phyloP scores from a whole-genome alignment of 805 yeast species.

The Myxozyma mucilagina region DNA sequence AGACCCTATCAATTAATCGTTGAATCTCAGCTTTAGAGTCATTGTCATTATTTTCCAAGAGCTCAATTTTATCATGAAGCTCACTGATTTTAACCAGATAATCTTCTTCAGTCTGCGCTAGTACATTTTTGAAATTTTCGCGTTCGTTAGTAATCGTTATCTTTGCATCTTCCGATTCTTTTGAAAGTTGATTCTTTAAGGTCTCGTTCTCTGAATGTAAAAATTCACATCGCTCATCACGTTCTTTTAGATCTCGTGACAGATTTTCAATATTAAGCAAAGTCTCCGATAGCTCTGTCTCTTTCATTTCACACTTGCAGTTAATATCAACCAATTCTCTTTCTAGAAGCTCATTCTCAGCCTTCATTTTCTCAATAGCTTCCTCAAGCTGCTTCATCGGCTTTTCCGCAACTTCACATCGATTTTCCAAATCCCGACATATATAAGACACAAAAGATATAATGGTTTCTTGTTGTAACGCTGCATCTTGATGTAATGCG shows the following conservation, averaged over 20 bases:
- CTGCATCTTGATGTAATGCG: neutral
- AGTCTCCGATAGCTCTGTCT: neutral
- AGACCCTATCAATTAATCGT: neutral
- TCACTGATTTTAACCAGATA: neutral
- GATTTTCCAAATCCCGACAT: conserved; percentile 1
- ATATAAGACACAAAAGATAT: neutral
- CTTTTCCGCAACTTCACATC: neutral
- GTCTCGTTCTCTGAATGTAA: neutral
- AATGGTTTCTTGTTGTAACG: conserved; percentile 1
- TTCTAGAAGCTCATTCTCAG: neutral
- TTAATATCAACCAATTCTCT: neutral
- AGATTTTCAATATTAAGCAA: neutral
- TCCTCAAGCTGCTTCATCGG: neutral
- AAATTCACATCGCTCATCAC: neutral
- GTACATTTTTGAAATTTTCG: neutral
- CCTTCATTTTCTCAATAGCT: neutral
- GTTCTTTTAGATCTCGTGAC: neutral
- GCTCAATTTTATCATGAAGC: neutral
- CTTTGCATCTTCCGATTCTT: neutral
- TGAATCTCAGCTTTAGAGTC: neutral
- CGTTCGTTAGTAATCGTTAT: neutral
- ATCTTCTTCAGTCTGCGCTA: neutral
- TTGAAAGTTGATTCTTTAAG: neutral
- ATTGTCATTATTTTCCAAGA: neutral
- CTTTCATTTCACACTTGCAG: neutral